Percentiles rank a stretch among this genome's conserved stretches.
These are phyloP conservation scores for Trypanosoma avium DNA, from an alignment of 208 protist genomes.

Conservation along the genomic window DNA sequence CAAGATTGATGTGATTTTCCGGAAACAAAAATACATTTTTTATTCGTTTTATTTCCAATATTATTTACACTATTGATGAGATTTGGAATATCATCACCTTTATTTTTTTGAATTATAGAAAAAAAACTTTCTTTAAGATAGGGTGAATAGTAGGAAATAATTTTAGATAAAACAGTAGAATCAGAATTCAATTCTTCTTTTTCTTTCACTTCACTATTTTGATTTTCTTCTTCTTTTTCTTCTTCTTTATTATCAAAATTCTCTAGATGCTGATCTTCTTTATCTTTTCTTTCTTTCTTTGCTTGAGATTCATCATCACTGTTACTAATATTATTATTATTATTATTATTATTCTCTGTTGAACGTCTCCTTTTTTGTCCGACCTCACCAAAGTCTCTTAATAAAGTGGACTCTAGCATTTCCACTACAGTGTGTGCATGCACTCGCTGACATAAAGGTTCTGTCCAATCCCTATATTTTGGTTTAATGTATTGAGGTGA, in stretches of 20 bases:
- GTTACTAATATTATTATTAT: no score
- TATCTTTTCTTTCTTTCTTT: not conserved
- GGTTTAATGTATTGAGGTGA: constrained; percentile 46
- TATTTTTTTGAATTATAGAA: no score
- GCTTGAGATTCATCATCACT: not conserved
- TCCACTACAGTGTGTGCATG: constrained; percentile 26
- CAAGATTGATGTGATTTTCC: constrained; percentile 40
- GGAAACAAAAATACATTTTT: constrained; percentile 35
- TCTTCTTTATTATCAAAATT: constrained; percentile 5
- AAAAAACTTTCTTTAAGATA: no score
- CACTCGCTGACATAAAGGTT: constrained; percentile 53
- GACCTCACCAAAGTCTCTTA: constrained; percentile 3
- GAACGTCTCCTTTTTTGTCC: constrained; percentile 10
- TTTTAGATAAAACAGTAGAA: not conserved
- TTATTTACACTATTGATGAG: not conserved
- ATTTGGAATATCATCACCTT: not conserved
- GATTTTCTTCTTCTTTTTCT: constrained; percentile 5
- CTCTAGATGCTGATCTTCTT: constrained; percentile 13
- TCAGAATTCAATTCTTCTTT: no score
- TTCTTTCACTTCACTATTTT: not conserved
- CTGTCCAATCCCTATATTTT: constrained; percentile 53
- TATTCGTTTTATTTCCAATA: not conserved
- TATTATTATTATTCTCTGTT: not conserved
- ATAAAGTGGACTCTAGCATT: constrained; percentile 28
- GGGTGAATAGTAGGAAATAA: not conserved